Base-by-base conservation (phyloP, 2,329 filamentous ascomycete genomes). In the Phyllosticta paracitricarpa region DNA sequence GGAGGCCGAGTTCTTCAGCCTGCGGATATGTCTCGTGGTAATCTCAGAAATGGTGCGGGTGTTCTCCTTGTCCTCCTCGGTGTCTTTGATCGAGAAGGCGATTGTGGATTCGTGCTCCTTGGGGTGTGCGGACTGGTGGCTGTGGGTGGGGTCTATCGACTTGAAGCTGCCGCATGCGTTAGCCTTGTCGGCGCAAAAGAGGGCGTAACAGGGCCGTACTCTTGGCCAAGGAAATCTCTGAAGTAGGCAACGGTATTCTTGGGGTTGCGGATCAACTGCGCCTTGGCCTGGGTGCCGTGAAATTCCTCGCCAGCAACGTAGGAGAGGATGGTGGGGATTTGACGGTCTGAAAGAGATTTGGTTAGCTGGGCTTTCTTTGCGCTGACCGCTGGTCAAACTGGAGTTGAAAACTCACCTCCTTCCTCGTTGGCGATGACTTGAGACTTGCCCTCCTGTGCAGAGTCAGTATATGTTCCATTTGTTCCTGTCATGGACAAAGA, bases 371-470 rank as follows among this genome's bases (percentile, higher is more conserved):
- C 57, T 59, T 56, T 40, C 48, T 61, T 33, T 58, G 57, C 30
- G 57, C 33, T 10, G 19, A 54, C 61, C 56, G 59, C 40, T 33
- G 55, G 62, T 48, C 57, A 54, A 22, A 63, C 54, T 61, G 54
- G 54, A 59, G n/a, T 26, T 19, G 8, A 19, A 4, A 53, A 77
- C 85, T 72, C 75, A 91, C 90, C 90, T 82, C 94, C 94, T 73
- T 97, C 94, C 80, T 97, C 94, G 79, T 99, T 97, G 72, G 94
- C 94, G 78, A 99, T 97, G 66, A 99, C 93, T 75, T 97, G 91
- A 66, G 91, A 88, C 81, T 95, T 96, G 77, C 95, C 93, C 72
- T 97, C 93, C 82, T 84, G 65, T 30, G 19, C 14, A 25, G 6
- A 14, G 51, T 61, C 17, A 61, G 60, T 51, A 40, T 4, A 3